These are phyloP conservation scores for Marsdenia floribunda DNA, from an alignment of 257 asterid genomes.

Conservation along the genomic window DNA sequence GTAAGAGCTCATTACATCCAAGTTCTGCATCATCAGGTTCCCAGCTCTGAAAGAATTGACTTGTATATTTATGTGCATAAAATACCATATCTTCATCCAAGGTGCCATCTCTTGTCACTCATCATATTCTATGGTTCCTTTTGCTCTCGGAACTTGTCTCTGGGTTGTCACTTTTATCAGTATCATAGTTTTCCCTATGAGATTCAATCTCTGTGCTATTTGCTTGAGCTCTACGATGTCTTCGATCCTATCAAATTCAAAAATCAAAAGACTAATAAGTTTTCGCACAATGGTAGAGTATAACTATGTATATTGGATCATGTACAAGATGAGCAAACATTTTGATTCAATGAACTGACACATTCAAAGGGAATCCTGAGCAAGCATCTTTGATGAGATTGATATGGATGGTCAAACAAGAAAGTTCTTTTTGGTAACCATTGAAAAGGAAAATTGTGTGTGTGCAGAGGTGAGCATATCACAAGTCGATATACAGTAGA, in stretches of 20 bases:
- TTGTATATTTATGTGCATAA: conserved; percentile 12
- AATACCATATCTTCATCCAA: conserved; percentile 6
- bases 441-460: not conserved
- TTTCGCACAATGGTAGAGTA: not conserved
- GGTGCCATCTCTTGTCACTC: not conserved
- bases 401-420: not conserved
- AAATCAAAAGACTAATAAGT: not conserved
- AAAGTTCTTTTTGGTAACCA: not conserved
- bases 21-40: conserved; percentile 9
- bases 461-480: too few species aligned
- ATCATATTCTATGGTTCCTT: conserved; percentile 25
- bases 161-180: conserved; percentile 72
- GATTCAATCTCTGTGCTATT: conserved; percentile 59
- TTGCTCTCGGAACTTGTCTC: conserved; percentile 44
- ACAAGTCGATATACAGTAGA: not conserved
- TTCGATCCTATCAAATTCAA: conserved; percentile 57
- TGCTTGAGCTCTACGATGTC: conserved; percentile 65
- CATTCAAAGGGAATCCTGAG: not conserved
- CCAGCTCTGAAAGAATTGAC: conserved; percentile 5
- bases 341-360: not conserved
- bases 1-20: conserved; percentile 4
- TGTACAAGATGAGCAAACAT: not conserved
- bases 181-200: conserved; percentile 52
- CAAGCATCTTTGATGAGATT: not conserved
- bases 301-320: not conserved